Evolutionary conservation across 2,329 filamentous ascomycete species (phyloP).

Genomic region (Lachnellula arida): DNA sequence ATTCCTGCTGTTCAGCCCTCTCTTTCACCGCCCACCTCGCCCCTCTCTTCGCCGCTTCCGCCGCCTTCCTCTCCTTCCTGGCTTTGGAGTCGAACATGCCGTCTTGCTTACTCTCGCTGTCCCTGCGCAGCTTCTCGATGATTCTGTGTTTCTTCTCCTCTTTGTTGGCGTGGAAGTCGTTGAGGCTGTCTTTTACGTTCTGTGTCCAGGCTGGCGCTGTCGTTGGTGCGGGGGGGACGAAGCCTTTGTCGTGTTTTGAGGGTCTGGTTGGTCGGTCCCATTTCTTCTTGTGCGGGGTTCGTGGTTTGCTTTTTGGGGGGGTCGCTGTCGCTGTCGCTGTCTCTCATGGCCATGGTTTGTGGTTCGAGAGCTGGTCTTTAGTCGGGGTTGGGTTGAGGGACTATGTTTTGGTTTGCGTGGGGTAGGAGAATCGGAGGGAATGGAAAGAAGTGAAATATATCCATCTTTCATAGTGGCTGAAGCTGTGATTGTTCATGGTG

Average conservation of each 20-base stretch:
- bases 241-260: neutral
- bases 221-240: neutral
- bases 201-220: neutral
- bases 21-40: neutral
- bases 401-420: no score
- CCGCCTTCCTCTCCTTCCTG: neutral
- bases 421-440: no score
- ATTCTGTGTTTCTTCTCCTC: no score
- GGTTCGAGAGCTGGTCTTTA: no score
- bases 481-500: no score
- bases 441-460: no score
- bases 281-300: neutral
- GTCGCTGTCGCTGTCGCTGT: neutral
- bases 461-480: no score
- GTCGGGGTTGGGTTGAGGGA: no score
- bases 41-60: neutral
- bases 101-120: neutral
- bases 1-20: neutral
- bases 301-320: neutral
- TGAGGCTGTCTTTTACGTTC: neutral
- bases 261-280: neutral
- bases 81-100: neutral
- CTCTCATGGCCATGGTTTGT: no score
- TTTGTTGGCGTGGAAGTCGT: neutral
- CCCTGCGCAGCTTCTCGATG: no score